Conservation (phyloP, 78 protist genomes). For the Planoprotostelium fungivorum region DNA sequence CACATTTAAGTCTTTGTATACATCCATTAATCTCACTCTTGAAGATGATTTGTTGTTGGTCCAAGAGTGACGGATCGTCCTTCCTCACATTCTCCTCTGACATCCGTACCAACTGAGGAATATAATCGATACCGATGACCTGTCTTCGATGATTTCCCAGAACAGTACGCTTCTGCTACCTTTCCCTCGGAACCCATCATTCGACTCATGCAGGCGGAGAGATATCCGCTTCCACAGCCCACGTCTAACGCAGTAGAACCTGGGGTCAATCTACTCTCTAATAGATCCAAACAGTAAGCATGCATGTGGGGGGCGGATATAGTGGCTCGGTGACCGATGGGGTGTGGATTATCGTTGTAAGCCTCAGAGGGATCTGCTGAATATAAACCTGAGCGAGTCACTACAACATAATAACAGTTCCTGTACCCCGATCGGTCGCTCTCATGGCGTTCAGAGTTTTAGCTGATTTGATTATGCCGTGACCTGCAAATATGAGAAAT, state of each 20-base stretch:
- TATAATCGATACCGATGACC: constrained; percentile 20
- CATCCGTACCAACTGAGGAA: constrained; percentile 8
- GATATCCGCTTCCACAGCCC: constrained; percentile 49
- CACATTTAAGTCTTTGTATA: not conserved
- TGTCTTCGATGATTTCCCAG: not conserved
- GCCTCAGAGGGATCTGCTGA: not conserved
- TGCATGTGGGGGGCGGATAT: constrained; percentile 65
- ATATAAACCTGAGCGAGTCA: not conserved
- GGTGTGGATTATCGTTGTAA: constrained; percentile 32
- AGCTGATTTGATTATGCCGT: not conserved
- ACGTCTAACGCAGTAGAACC: constrained; percentile 25
- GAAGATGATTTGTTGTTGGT: not conserved
- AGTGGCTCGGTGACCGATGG: constrained; percentile 29
- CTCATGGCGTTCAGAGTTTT: not conserved
- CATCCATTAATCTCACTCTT: not conserved
- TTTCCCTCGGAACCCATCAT: constrained; percentile 21
- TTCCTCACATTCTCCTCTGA: constrained; percentile 1
- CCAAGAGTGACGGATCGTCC: not conserved
- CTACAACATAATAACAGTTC: not conserved
- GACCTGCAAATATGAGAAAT: not conserved
- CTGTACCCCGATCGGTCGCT: not conserved
- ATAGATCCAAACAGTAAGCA: constrained; percentile 13
- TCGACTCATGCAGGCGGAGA: constrained; percentile 9
- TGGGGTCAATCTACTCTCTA: not conserved
- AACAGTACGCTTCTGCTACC: not conserved